phyloP scores from a whole-genome alignment of 768 basidiomycete species.

The Lactarius pseudohatsudake region DNA sequence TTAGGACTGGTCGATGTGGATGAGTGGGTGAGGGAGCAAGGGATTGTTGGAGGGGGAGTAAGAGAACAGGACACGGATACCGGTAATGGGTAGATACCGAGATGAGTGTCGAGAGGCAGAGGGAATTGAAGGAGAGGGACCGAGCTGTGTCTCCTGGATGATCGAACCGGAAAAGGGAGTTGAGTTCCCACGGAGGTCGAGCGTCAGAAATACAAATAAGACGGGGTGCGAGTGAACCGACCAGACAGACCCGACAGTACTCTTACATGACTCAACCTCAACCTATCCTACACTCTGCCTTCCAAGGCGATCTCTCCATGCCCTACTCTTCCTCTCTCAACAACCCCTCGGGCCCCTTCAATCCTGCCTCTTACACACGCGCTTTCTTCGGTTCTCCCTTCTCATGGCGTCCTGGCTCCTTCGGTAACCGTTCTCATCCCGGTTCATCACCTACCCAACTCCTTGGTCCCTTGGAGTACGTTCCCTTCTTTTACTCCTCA shows the following conservation, averaged over 20 bases:
- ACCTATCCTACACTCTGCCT: constrained; percentile 45
- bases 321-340: constrained; percentile 52
- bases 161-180: neutral
- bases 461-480: neutral
- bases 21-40: neutral
- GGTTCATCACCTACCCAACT: constrained; percentile 43
- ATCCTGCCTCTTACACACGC: constrained; percentile 64
- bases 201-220: constrained; percentile 18
- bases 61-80: neutral
- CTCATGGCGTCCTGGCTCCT: constrained; percentile 69
- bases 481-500: constrained; percentile 1
- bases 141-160: constrained; percentile 12
- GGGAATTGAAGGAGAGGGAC: neutral
- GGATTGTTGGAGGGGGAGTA: neutral
- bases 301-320: constrained; percentile 33
- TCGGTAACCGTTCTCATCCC: constrained; percentile 60
- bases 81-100: neutral
- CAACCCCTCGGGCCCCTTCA: constrained; percentile 57
- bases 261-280: constrained; percentile 42
- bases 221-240: neutral
- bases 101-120: neutral
- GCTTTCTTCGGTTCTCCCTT: constrained; percentile 71
- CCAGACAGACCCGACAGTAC: neutral
- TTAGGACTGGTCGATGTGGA: neutral
- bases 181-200: neutral